Percentiles rank a stretch among this genome's conserved stretches.
phyloP scores from a whole-genome alignment of 768 basidiomycete genomes.

The Boletellus emodensis region DNA sequence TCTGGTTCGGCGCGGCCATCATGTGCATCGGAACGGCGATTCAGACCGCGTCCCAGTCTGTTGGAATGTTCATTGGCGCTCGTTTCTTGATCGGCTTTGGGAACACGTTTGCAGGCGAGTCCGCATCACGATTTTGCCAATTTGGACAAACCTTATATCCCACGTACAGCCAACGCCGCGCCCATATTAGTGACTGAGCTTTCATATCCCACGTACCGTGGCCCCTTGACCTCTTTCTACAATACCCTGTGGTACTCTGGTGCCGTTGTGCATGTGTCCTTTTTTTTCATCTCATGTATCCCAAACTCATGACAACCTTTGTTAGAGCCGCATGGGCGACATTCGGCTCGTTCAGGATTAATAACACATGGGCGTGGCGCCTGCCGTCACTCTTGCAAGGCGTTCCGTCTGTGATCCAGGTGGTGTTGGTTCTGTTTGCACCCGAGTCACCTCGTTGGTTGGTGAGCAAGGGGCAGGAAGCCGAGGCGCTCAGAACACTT shows the following conservation, averaged over 20 bases:
- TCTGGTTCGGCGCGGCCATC: slow-evolving; percentile 64
- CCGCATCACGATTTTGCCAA: neutral
- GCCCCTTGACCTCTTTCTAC: slow-evolving; percentile 70
- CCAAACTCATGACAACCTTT: neutral
- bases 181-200: slow-evolving; percentile 83
- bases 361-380: slow-evolving; percentile 75
- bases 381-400: slow-evolving; percentile 72
- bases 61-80: slow-evolving; percentile 81
- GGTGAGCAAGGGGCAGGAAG: slow-evolving; percentile 67
- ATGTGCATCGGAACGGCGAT: slow-evolving; percentile 66
- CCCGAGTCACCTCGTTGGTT: slow-evolving; percentile 87
- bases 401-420: slow-evolving; percentile 63
- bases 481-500: slow-evolving; percentile 60
- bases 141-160: neutral
- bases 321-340: slow-evolving; percentile 81
- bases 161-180: slow-evolving; percentile 54
- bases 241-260: slow-evolving; percentile 90
- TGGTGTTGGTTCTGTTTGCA: slow-evolving; percentile 59
- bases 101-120: slow-evolving; percentile 60
- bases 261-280: slow-evolving; percentile 55
- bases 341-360: slow-evolving; percentile 72
- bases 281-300: neutral
- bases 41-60: slow-evolving; percentile 64
- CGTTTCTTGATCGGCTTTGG: slow-evolving; percentile 78
- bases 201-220: slow-evolving; percentile 78